Evolutionary conservation across 306 rosid genomes (phyloP), one percentile per base, ranked within the genome.

Genomic region (Amphicarpaea edgeworthii): DNA sequence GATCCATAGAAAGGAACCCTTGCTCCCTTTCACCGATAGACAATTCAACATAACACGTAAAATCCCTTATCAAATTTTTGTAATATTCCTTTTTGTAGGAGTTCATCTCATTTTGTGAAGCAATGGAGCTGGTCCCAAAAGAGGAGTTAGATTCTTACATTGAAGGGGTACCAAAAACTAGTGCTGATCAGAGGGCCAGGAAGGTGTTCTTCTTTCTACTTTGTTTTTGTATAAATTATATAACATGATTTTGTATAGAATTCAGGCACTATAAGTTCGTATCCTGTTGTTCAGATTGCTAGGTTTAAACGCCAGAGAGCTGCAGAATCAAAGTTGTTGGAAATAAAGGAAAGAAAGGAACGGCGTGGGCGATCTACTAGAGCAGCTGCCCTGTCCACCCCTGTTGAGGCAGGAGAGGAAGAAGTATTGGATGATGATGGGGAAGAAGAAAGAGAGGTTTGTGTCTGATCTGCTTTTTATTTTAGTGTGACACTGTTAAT

Each of bases 401-500:
- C 97, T 65, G 84, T 95, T 49, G 97, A 92, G 89, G 90, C 87
- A 47, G 97, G 96, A 42, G 99, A 96, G 79, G 99, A 96, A 83
- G 99, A 92, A 83, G 84, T 74, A 50, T 75, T 87, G 67, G 97
- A 96, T 61, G 98, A 92, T 63, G 99, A 92, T 76, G 98, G 93
- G 28, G 99, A 92, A 80, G 99, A 96, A 82, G 98, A 96, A 81
- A 86, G 98, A 32, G 93, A 96, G 99, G 98, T 96, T 79, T 57
- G 87, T 69, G 32, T 65, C 65, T 84, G 70, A 80, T 76, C 69
- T 30, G 63, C 53, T 28, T 8, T 51, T 12, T 15, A n/a, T 58
- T 61, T 77, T 45, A 12, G 63, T 62, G 57, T 20, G 28, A 12
- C 54, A 65, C 66, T 50, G 68, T 50, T 49, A 43, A 30, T 59